phyloP scores from a whole-genome alignment of 257 asterid genomes.

The Rubia yunnanensis region DNA sequence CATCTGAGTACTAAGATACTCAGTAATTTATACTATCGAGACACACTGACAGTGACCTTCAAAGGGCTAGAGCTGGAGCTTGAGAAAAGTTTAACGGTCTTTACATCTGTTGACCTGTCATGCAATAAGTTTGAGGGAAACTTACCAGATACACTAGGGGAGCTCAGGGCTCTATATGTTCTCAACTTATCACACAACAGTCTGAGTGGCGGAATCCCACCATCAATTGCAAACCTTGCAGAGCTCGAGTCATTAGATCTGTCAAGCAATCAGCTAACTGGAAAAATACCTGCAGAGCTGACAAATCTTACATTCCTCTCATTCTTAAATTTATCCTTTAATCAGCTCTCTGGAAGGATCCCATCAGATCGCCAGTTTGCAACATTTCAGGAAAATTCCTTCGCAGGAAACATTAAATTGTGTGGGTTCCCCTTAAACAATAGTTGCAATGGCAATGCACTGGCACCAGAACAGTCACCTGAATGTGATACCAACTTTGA shows the following conservation, averaged over 20 bases:
- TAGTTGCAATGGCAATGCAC: conserved; percentile 8
- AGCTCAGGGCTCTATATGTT: conserved; percentile 21
- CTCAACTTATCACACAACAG: conserved; percentile 37
- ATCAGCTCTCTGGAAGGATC: conserved; percentile 30
- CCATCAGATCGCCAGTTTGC: conserved; percentile 24
- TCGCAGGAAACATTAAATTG: conserved; percentile 21
- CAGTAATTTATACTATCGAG: conserved; percentile 15
- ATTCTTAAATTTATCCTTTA: conserved; percentile 26
- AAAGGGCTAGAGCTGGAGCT: conserved; percentile 23
- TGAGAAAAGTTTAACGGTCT: conserved; percentile 16
- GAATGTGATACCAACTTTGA: conserved; percentile 12
- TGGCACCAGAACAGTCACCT: conserved; percentile 2
- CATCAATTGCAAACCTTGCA: conserved; percentile 21
- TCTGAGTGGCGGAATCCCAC: conserved; percentile 27
- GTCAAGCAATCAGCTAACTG: conserved; percentile 23
- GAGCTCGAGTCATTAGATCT: conserved; percentile 36
- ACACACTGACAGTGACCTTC: conserved; percentile 14
- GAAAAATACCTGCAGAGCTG: conserved; percentile 23
- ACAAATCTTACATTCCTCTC: conserved; percentile 29
- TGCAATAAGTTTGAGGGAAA: conserved; percentile 35
- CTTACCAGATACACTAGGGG: conserved; percentile 33
- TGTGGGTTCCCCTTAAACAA: conserved; percentile 21
- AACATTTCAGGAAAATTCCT: conserved; percentile 22
- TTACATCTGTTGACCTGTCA: conserved; percentile 41
- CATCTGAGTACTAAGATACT: conserved; percentile 18